Evolutionary conservation across 1,284 basidiomycete species (phyloP), one percentile per base, ranked within the genome.

Genomic region (Entoloma clypeatum): DNA sequence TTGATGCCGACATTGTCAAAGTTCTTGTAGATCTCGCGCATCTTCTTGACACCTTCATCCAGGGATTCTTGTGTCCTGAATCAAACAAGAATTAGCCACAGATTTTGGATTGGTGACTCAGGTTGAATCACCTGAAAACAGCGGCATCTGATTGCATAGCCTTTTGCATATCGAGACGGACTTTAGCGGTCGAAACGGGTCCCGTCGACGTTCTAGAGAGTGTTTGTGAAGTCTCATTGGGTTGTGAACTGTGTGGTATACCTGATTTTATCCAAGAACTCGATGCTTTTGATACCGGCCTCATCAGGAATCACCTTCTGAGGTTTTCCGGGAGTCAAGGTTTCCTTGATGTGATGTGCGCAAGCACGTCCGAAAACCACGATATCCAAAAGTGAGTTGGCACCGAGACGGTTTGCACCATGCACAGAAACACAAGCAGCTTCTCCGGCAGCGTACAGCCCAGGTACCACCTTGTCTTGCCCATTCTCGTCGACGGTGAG

Each of bases 351-450:
- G 72, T 99, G 96, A 70, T 96, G 91, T 38, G 96, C 96, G 60
- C 91, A 95, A 14, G 96, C 96, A 66, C 96, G 92, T 57, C 96
- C 96, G 60, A 97, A 99, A 56, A 99, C 96, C 64, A 99, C 96
- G 59, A 99, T 97, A 66, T 99, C 96, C 51, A 99, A 77, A 30
- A 99, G 81, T 36, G 96, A 99, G 78, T 99, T 99, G 63, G 96
- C 96, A 56, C 96, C 96, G 45, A 99, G 87, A 71, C 96, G 92
- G 76, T 99, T 99, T 49, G 96, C 96, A 56, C 96, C 96, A 64
- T 99, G 96, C 14, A 99, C 96, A 14, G 96, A 99, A 31, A 99
- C 96, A 63, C 92, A 98, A 22, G 96, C 96, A 47, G 95, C 94
- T 72, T 99, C 96, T 59, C 96, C 96, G 44, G 96, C 96, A 45